Evolutionary conservation across 441 rosid species (phyloP).

Genomic region (Adansonia madagascariensis): DNA sequence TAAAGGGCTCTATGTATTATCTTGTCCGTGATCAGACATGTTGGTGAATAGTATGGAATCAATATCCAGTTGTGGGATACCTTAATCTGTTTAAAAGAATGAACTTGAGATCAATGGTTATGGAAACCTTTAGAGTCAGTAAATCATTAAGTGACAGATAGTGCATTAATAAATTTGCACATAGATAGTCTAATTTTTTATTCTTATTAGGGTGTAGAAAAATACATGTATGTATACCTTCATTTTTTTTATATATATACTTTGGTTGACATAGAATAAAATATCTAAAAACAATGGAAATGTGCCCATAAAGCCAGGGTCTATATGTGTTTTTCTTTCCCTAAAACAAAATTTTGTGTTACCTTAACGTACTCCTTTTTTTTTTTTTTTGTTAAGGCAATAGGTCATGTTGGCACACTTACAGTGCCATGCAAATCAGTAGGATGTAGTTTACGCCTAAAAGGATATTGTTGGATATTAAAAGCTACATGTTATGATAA

Average conservation of each 20-base stretch:
- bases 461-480: background rate
- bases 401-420: background rate
- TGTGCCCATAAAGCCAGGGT: background rate
- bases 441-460: background rate
- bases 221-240: background rate
- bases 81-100: background rate
- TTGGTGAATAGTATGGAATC: background rate
- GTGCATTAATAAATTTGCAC: background rate
- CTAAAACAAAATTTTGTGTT: background rate
- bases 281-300: background rate
- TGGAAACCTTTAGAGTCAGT: background rate
- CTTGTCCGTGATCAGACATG: background rate
- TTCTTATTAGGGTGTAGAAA: background rate
- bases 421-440: background rate
- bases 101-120: background rate
- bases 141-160: background rate
- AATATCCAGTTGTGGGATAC: background rate
- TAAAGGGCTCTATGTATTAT: conserved; percentile 9
- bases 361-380: background rate
- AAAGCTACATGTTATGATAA: background rate
- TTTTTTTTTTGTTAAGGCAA: background rate
- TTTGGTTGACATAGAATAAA: background rate
- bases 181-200: background rate
- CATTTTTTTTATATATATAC: background rate
- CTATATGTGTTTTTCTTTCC: background rate